Conservation (phyloP, 495 filamentous ascomycete species). For the Letharia lupina region DNA sequence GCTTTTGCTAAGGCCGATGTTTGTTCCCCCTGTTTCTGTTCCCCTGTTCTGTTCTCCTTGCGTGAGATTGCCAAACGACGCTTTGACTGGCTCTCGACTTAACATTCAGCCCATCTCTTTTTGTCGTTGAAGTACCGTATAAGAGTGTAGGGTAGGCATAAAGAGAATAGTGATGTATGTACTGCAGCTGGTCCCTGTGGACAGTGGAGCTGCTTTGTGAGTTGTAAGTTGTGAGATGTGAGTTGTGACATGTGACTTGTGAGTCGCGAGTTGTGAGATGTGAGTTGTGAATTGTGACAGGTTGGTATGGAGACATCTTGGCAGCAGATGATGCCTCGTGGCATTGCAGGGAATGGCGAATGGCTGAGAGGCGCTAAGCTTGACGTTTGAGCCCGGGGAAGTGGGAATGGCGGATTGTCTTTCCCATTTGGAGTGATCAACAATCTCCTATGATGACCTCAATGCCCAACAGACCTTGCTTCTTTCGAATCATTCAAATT, state of each 20-base stretch:
- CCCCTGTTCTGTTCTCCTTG: background rate
- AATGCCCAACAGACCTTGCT: background rate
- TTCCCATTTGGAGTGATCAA: conserved; percentile 1
- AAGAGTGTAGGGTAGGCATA: background rate
- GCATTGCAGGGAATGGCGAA: conserved; percentile 16
- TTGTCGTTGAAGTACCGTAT: background rate
- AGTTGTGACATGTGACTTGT: no score
- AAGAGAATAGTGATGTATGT: background rate
- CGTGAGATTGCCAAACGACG: background rate
- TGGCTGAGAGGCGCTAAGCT: conserved; percentile 7
- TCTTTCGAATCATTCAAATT: background rate
- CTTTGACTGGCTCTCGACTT: background rate
- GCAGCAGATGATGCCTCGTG: conserved; percentile 14
- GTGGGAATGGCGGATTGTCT: conserved; percentile 5
- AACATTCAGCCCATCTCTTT: background rate
- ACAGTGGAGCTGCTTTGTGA: background rate
- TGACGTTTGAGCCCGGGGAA: conserved; percentile 19
- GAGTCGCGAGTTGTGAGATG: no score
- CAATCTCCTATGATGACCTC: background rate
- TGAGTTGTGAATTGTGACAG: background rate
- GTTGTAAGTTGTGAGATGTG: no score
- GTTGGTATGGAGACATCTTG: background rate
- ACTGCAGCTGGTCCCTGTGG: background rate
- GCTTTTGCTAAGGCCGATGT: conserved; percentile 11
- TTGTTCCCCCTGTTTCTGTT: background rate